Percentiles rank a stretch among this genome's conserved stretches.
These are phyloP conservation scores for Setaria italica DNA, from an alignment of 202 grass and related monocot species.

Conservation along the genomic window DNA sequence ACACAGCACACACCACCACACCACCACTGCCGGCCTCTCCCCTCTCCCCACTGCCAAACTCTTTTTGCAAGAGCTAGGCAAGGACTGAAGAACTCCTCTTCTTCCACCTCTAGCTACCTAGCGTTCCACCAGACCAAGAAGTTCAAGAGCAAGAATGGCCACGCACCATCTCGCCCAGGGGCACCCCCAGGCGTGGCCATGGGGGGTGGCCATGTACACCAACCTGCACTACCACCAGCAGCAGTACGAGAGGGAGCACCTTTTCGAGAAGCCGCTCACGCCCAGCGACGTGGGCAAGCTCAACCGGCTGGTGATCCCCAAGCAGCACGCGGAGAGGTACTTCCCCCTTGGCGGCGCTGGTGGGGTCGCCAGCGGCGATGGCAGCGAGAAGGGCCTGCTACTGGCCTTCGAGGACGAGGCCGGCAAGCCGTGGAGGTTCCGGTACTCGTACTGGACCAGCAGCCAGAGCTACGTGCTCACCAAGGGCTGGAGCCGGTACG, in stretches of 20 bases:
- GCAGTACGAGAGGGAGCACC: conserved; percentile 74
- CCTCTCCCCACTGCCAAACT: conserved; percentile 27
- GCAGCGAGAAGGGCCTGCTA: conserved; percentile 75
- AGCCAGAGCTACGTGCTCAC: conserved; percentile 99
- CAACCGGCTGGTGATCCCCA: conserved; percentile 90
- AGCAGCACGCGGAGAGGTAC: conserved; percentile 93
- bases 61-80: conserved; percentile 33
- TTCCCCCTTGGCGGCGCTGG: conserved; percentile 64
- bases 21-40: conserved; percentile 25
- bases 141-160: conserved; percentile 45
- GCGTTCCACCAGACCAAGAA: not conserved
- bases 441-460: conserved; percentile 97
- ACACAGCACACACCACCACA: conserved; percentile 57
- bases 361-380: conserved; percentile 43
- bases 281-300: conserved; percentile 93
- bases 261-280: conserved; percentile 89
- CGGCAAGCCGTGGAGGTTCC: conserved; percentile 87
- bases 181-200: conserved; percentile 68
- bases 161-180: conserved; percentile 68
- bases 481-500: conserved; percentile 98
- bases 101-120: conserved; percentile 32
- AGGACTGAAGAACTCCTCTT: not conserved
- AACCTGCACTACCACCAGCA: conserved; percentile 62
- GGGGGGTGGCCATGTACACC: conserved; percentile 68
- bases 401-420: conserved; percentile 91